Evolutionary conservation across 176 grass and related monocot genomes (phyloP), one percentile per base, ranked within the genome.

Genomic region (Raddia distichophylla): DNA sequence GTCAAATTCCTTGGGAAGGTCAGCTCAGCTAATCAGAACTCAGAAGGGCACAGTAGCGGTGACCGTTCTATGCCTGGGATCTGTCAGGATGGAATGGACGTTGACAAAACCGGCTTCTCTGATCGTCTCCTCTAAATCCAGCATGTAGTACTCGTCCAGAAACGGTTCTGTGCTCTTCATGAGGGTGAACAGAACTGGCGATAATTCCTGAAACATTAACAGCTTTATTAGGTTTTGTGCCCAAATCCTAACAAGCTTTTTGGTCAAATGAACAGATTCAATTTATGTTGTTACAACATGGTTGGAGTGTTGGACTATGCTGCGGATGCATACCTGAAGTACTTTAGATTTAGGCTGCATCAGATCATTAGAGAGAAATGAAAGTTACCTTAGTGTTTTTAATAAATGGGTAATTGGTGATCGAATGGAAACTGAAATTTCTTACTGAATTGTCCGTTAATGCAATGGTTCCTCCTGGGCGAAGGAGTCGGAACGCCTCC

Each of bases 151-250:
- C 54, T 97, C 94, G 35, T 94, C 91, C 17, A 94, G 79, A 71
- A 94, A 97, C 13, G 94, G 94, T 33, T 97, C 94, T 2, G 94
- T 97, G 71, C 94, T 94, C 55, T 97, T 94, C 66, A 94, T 86
- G 68, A 94, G 72, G 45, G 94, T 94, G 82, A 97, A 97, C 72
- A 90, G 13, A 12, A 94, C 89, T 3, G 94, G 91, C 9, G 94
- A 92, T 10, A 97, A 16, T 87, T 97, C 94, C 94, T 97, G 75
- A 18, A 82, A 60, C 3, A 10, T 46, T 78, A 18, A 60, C 3
- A 19, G 45, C 0, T 63, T 27, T 27, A 27, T 27, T 27, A 27
- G 27, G 27, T 27, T 27, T 27, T 27, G 27, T 27, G 27, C 27
- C 27, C 27, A 27, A 27, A 27, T 27, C 27, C n/a, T n/a, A n/a